Conservation (phyloP, 108 stramenopile species). For the Conticribra weissflogii region DNA sequence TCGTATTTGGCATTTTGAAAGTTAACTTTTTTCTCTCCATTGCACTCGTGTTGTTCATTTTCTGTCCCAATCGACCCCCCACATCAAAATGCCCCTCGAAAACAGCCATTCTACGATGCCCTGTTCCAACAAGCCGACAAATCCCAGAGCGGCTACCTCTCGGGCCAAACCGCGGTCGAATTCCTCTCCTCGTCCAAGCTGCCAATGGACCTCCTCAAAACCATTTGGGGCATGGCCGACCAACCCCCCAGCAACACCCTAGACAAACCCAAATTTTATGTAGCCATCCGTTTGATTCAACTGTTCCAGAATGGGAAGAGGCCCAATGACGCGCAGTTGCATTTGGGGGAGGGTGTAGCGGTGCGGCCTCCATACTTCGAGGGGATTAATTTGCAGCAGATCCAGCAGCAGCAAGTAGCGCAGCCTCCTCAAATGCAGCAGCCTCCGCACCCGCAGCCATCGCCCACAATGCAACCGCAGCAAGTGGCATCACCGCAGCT, state of each 20-base stretch:
- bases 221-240: constrained; percentile 87
- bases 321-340: constrained; percentile 63
- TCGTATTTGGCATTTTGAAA: background rate
- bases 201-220: constrained; percentile 79
- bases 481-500: constrained; percentile 15
- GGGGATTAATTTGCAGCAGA: constrained; percentile 41
- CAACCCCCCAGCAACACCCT: constrained; percentile 63
- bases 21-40: background rate
- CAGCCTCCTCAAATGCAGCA: constrained; percentile 5
- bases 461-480: constrained; percentile 17
- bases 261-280: constrained; percentile 69
- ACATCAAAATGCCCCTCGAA: constrained; percentile 6
- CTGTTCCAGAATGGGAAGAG: constrained; percentile 80
- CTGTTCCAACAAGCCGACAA: constrained; percentile 85
- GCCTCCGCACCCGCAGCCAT: constrained; percentile 11
- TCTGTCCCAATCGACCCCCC: background rate
- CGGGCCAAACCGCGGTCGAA: constrained; percentile 81
- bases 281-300: constrained; percentile 85
- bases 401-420: constrained; percentile 3
- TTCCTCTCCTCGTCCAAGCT: constrained; percentile 89
- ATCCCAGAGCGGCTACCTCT: constrained; percentile 55
- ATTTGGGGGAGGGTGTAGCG: constrained; percentile 48
- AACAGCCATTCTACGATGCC: constrained; percentile 78
- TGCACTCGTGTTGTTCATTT: background rate
- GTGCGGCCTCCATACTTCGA: constrained; percentile 73